Evolutionary conservation across 192 early-diverging fungal genomes (phyloP), one percentile per base, ranked within the genome.

Genomic region (Gryganskiella cystojenkinii): DNA sequence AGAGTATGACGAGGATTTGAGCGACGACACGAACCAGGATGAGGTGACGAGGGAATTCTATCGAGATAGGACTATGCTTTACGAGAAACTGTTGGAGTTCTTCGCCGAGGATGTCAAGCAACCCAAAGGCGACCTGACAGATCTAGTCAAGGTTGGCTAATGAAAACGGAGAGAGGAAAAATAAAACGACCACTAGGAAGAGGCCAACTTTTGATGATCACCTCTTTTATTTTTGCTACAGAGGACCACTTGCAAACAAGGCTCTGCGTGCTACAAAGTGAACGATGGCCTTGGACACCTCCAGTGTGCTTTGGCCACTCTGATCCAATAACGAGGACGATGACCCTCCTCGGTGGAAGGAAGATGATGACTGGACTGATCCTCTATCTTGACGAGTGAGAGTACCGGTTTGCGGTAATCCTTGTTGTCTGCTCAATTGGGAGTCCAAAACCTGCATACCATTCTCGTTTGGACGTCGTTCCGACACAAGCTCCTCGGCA

Each of bases 31-130:
- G 0, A 45, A 25, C 24, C 45, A 58, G 6, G 46, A 68, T 52
- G 55, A 35, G 15, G 40, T 52, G 13, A 60, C 44, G 60, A 63
- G 30, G 34, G 51, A 37, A 0, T 61, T 78, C n/a, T 82, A 67
- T 46, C 59, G 78, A 22, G 57, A 81, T 4, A 84, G 94, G 6
- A 89, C 84, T 0, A 70, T 89, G 44, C 64, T 95, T 40, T 95
- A 87, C 67, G 90, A 94, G 46, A 82, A 65, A 20, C 70, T 95
- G 45, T 75, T 95, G 22, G 86, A 86, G 25, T 95, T 82, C 61
- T 92, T 95, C 79, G 92, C 94, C 2, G 84, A 90, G 9, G 79
- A 82, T 53, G 90, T 93, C 86, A 87, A 91, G 62, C 90, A 95
- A 70, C 94, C 94, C 13, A 83, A 84, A 25, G 87, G 82, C 9